Evolutionary conservation across 163 green algal genomes (phyloP), one percentile per base, ranked within the genome.

Genomic region (Smithsoniella earleae): DNA sequence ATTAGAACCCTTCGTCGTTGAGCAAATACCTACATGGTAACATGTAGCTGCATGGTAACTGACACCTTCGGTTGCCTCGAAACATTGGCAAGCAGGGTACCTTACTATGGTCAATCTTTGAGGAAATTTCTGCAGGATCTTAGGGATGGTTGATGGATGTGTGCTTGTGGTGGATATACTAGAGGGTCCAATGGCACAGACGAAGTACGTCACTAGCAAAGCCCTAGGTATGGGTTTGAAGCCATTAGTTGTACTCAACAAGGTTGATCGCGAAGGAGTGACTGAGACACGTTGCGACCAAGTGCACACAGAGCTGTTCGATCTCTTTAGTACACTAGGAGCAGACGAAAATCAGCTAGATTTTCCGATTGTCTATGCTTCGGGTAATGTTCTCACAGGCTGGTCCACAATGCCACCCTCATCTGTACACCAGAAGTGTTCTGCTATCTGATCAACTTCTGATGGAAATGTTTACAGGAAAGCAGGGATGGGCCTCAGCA

Each of bases 321-420:
- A 97, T 76, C 79, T 93, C 62, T 91, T 96, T 82, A 85, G 84
- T 6, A 73, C 77, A 6, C 74, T 92, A 73, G 88, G 87, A 0
- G 89, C 88, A 27, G 77, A 75, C 3, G 90, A 96, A 38, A 85
- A 90, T 45, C 87, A 93, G 81, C 85, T 93, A 2, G 88, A 96
- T 77, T 96, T 96, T 76, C 83, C 85, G 2, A 76, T 87, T 36
- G 74, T 92, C 0, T 93, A 92, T 46, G 83, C 86, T 5, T 89
- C 83, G 16, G 49, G 49, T 64, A 27, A 1, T 6, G 25, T 13
- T 27, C 49, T n/a, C n/a, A n/a, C n/a, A n/a, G n/a, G n/a, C n/a
- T n/a, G n/a, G n/a, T n/a, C n/a, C n/a, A n/a, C n/a, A n/a, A n/a
- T n/a, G n/a, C 49, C 6, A 6, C 8, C 49, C 8, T 27, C 13